A percentile compares a stretch with the other conserved stretches of the same genome.
Conservation (phyloP, 1,139 yeast genomes). For the Scheffersomyces parashehatae region DNA sequence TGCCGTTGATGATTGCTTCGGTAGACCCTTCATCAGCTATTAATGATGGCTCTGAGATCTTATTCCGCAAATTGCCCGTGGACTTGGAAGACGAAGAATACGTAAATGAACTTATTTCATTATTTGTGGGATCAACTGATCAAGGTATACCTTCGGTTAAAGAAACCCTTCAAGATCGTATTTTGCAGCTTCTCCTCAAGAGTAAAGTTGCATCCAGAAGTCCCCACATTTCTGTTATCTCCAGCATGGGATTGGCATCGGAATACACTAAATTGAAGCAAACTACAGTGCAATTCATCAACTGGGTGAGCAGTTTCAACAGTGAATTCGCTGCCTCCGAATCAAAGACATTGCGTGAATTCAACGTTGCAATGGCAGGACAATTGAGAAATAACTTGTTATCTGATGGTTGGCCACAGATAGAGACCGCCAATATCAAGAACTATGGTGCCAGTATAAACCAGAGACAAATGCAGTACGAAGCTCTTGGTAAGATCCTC, state of each 20-base stretch:
- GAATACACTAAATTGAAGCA: conserved; percentile 47
- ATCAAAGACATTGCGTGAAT: conserved; percentile 18
- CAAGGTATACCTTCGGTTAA: conserved; percentile 52
- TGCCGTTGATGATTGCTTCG: conserved; percentile 63
- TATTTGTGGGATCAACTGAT: conserved; percentile 45
- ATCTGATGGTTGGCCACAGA: conserved; percentile 61
- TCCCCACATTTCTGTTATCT: conserved; percentile 38
- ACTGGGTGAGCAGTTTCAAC: conserved; percentile 45
- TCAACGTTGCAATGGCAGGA: conserved; percentile 46
- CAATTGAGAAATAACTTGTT: conserved; percentile 52
- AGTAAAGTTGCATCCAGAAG: conserved; percentile 53
- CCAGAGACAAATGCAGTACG: conserved; percentile 69
- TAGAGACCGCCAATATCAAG: conserved; percentile 33
- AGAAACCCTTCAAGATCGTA: conserved; percentile 56
- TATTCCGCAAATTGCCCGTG: conserved; percentile 50
- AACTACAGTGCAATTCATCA: conserved; percentile 60
- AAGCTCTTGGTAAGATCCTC: conserved; percentile 69
- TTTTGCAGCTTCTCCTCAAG: conserved; percentile 52
- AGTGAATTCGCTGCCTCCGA: conserved; percentile 13
- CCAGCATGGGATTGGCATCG: conserved; percentile 60
- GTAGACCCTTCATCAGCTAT: conserved; percentile 59
- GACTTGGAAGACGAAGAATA: conserved; percentile 52
- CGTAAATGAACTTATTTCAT: conserved; percentile 41
- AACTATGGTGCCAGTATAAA: conserved; percentile 29
- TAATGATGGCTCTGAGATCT: conserved; percentile 51